Conservation (phyloP, 2,329 filamentous ascomycete genomes). For the Diaporthe eres region DNA sequence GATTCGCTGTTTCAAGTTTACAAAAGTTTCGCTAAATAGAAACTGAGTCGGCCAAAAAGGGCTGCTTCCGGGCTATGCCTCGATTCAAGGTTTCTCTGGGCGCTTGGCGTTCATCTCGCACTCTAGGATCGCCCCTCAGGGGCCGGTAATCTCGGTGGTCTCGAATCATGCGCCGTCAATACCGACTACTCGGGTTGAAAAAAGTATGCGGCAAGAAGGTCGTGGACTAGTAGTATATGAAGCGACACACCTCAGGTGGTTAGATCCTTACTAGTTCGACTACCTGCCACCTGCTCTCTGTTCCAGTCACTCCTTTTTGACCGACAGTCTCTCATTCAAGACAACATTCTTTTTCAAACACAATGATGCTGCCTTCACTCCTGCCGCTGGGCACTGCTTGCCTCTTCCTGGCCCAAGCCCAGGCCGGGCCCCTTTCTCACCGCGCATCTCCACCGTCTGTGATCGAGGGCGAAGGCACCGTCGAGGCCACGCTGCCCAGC, state of each 20-base stretch:
- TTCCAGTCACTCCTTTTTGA: slow-evolving; percentile 12
- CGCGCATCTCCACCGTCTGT: slow-evolving; percentile 7
- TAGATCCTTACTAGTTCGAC: background rate
- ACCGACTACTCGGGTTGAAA: slow-evolving; percentile 11
- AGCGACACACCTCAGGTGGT: background rate
- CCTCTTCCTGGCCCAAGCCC: slow-evolving; percentile 15
- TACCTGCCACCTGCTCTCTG: background rate
- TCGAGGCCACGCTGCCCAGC: slow-evolving; percentile 28
- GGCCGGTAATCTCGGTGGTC: slow-evolving; percentile 29
- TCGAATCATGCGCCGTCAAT: slow-evolving; percentile 25
- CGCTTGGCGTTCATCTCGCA: slow-evolving; percentile 30
- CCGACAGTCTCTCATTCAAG: background rate
- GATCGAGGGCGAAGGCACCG: slow-evolving; percentile 18
- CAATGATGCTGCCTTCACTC: slow-evolving; percentile 10
- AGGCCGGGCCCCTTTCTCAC: slow-evolving; percentile 1
- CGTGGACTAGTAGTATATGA: background rate
- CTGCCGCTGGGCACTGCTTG: background rate
- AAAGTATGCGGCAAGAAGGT: background rate
- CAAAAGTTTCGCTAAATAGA: slow-evolving; percentile 32
- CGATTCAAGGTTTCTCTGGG: slow-evolving; percentile 30
- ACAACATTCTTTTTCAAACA: background rate
- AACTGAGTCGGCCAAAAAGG: slow-evolving; percentile 2
- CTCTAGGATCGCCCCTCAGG: slow-evolving; percentile 9
- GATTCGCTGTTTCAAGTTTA: slow-evolving; percentile 29
- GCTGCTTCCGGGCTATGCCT: slow-evolving; percentile 12